Evolutionary conservation across 805 yeast genomes (phyloP), one percentile per base, ranked within the genome.

Genomic region (Kuraishia hungarica): DNA sequence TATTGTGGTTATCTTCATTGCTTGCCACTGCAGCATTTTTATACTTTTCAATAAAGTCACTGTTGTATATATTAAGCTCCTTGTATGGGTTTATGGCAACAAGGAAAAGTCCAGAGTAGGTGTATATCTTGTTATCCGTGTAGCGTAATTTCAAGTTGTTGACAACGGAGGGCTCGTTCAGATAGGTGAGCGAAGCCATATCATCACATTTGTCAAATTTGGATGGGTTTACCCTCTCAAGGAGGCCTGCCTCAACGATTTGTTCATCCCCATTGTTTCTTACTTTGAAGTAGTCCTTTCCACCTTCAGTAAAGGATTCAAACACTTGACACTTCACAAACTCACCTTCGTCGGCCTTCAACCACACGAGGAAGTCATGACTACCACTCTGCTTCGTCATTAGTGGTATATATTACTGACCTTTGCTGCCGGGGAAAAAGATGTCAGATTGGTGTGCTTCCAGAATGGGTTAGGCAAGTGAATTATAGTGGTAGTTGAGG

Each of bases 51-150:
- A 90, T 74, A 52, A 78, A 75, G 51, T 80, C 82, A 17, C 73
- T 72, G 53, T 79, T 83, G 67, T 93, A 93, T 26, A 92, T 84
- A 26, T 86, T 83, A 19, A 94, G 72, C 53, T 77, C 68, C 63
- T 82, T 81, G 73, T 94, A 94, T 0, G 99, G 99, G 64, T 94
- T 94, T 52, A 94, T 84, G 0, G 99, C 97, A 15, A 94, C 99
- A 59, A 94, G 75, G 64, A 94, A 94, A 7, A 94, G 79, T 4
- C 99, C 99, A 0, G 97, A 92, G 66, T 91, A 91, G 0, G 99
- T 94, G 71, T 93, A 90, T 53, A 94, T 92, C 63, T 80, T 65
- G 66, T 90, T 96, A 59, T 84, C 86, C 57, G 73, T 67, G 69
- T 92, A 94, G 62, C 99, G 79, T 53, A 84, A 72, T 61, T 83